Evolutionary conservation across 441 rosid species (phyloP).

Genomic region (Populus hybrid): DNA sequence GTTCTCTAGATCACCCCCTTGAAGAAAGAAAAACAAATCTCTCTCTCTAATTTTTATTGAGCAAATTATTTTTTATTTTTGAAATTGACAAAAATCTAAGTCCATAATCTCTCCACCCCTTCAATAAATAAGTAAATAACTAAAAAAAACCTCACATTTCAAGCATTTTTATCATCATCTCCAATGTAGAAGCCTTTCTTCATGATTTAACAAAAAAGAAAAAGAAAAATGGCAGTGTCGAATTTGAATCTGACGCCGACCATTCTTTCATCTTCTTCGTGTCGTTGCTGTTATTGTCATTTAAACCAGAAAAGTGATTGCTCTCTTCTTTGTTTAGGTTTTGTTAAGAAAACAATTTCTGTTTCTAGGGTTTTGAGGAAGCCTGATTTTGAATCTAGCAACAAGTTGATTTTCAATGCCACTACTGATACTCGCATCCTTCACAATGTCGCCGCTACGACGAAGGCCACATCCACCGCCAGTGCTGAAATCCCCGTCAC

Average conservation of each 20-base stretch:
- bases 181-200: background rate
- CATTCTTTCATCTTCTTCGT: constrained; percentile 26
- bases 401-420: constrained; percentile 7
- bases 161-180: background rate
- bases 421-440: constrained; percentile 49
- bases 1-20: background rate
- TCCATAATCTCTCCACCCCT: background rate
- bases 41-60: background rate
- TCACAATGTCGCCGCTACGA: constrained; percentile 39
- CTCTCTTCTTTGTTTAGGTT: background rate
- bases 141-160: background rate
- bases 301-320: constrained; percentile 9
- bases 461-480: constrained; percentile 26
- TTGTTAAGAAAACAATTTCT: background rate
- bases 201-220: background rate
- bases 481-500: constrained; percentile 71
- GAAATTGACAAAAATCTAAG: background rate
- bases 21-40: background rate
- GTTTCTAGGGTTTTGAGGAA: constrained; percentile 22
- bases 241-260: constrained; percentile 20
- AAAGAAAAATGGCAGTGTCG: constrained; percentile 30
- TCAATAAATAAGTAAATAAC: background rate
- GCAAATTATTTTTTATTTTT: background rate
- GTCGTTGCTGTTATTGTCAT: constrained; percentile 17
- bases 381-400: background rate